Base-by-base conservation (phyloP, 1,139 yeast genomes). In the Maudiozyma humilis region DNA sequence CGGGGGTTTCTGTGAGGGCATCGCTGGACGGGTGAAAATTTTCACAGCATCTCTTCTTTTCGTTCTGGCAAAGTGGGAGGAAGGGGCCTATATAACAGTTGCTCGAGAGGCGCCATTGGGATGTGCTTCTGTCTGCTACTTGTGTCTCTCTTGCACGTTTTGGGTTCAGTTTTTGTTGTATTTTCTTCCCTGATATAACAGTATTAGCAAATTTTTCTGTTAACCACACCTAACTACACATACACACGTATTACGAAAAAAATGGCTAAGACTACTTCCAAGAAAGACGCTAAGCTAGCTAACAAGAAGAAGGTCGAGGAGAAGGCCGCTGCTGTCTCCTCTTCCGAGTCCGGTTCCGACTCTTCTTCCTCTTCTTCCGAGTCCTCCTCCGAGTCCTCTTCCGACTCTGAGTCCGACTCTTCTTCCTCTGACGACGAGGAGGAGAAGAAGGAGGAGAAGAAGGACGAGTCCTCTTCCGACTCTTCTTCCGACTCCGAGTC, bases 211-310 rank as follows among this genome's bases (percentile, higher is more conserved):
- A 23, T 23, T 23, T 23, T 6, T 10, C 27, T 23, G 27, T 23
- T 23, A 23, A 23, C 27, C 27, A 23, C 27, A 23, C 10, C 27
- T 23, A 23, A n/a, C n/a, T 23, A 23, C 27, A 23, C 10, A 23
- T 10, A 23, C 27, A 23, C 27, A 23, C 8, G 10, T 23, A 23
- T 15, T 8, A 36, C 16, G 15, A 36, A 15, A 33, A 45, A 19
- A 42, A 55, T 57, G 61, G 61, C 57, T 44, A 54, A 55, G 44
- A 49, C 58, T 49, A 51, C 57, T 45, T 44, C 54, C 39, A 61
- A 60, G 52, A 59, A 57, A 51, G 56, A 50, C 32, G 48, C 60
- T 41, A 59, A 60, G 55, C 54, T 56, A 51, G 46, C 43, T 56
- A 35, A 38, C 32, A 47, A 55, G 51, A 50, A 50, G 51, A 46